Conservation (phyloP, 2,329 filamentous ascomycete species). For the Botrytis sinoallii region DNA sequence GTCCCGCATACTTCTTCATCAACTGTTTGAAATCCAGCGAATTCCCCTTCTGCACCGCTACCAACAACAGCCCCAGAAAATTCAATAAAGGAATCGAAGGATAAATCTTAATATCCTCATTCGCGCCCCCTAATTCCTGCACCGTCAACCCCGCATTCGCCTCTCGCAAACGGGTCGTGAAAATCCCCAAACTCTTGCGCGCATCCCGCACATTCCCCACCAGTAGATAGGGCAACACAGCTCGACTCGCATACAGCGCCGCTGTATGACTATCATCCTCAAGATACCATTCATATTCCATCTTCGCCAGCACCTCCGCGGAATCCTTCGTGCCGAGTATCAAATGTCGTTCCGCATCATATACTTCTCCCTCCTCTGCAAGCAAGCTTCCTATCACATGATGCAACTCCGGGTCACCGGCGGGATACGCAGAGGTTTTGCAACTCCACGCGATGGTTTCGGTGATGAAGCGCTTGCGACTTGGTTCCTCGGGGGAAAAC, state of each 20-base stretch:
- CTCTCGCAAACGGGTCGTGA: slow-evolving; percentile 62
- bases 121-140: slow-evolving; percentile 73
- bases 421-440: slow-evolving; percentile 70
- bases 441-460: slow-evolving; percentile 70
- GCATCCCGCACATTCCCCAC: slow-evolving; percentile 88
- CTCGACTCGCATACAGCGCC: slow-evolving; percentile 79
- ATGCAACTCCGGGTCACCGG: slow-evolving; percentile 91
- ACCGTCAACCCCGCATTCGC: slow-evolving; percentile 59
- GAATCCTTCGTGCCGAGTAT: slow-evolving; percentile 87
- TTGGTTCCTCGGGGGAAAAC: slow-evolving; percentile 81
- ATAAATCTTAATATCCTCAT: slow-evolving; percentile 80
- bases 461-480: slow-evolving; percentile 84
- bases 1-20: slow-evolving; percentile 72
- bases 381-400: slow-evolving; percentile 85
- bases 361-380: slow-evolving; percentile 88
- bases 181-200: slow-evolving; percentile 73
- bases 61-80: slow-evolving; percentile 80
- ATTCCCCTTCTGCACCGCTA: slow-evolving; percentile 76
- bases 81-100: slow-evolving; percentile 92
- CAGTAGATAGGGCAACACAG: slow-evolving; percentile 85
- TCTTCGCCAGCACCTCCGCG: slow-evolving; percentile 69
- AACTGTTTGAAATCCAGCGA: slow-evolving; percentile 78
- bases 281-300: slow-evolving; percentile 94
- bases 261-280: slow-evolving; percentile 86
- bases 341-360: slow-evolving; percentile 90